These are phyloP conservation scores for Phytophthora macrochlamydospora DNA, from an alignment of 352 stramenopile genomes.

Conservation along the genomic window DNA sequence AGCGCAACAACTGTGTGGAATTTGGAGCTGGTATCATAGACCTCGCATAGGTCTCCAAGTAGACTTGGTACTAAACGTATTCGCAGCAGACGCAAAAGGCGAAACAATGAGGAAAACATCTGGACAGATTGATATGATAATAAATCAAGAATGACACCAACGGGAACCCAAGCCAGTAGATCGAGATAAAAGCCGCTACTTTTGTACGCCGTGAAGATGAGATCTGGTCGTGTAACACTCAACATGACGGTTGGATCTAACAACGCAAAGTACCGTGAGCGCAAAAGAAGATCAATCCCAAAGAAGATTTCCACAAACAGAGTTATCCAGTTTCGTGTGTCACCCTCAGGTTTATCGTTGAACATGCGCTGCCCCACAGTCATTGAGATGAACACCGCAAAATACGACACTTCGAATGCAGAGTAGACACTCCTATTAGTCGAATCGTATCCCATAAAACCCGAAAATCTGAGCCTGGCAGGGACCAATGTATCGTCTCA, in stretches of 20 bases:
- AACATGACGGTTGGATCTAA: conserved; percentile 58
- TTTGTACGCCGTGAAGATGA: conserved; percentile 67
- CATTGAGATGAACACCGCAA: conserved; percentile 69
- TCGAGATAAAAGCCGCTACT: conserved; percentile 50
- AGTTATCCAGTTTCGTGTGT: conserved; percentile 32
- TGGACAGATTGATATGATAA: conserved; percentile 23
- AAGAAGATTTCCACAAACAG: conserved; percentile 23
- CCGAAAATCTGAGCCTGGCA: conserved; percentile 10
- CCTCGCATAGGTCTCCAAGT: conserved; percentile 49
- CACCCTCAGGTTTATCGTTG: conserved; percentile 16
- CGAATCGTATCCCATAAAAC: conserved; percentile 9
- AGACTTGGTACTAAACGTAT: conserved; percentile 44
- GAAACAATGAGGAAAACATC: conserved; percentile 41
- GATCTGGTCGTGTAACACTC: conserved; percentile 47
- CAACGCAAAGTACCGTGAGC: conserved; percentile 58
- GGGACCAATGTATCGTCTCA: conserved; percentile 3
- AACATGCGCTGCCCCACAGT: conserved; percentile 51
- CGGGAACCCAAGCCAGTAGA: conserved; percentile 52
- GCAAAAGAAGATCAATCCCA: conserved; percentile 46
- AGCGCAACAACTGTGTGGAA: conserved; percentile 47
- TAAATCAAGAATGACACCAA: conserved; percentile 51
- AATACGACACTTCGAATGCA: conserved; percentile 50
- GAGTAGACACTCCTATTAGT: conserved; percentile 8
- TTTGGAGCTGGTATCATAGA: conserved; percentile 54
- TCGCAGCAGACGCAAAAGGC: conserved; percentile 49